These are phyloP conservation scores for Aspergillus saccharolyticus DNA, from an alignment of 495 filamentous ascomycete genomes.

Conservation along the genomic window DNA sequence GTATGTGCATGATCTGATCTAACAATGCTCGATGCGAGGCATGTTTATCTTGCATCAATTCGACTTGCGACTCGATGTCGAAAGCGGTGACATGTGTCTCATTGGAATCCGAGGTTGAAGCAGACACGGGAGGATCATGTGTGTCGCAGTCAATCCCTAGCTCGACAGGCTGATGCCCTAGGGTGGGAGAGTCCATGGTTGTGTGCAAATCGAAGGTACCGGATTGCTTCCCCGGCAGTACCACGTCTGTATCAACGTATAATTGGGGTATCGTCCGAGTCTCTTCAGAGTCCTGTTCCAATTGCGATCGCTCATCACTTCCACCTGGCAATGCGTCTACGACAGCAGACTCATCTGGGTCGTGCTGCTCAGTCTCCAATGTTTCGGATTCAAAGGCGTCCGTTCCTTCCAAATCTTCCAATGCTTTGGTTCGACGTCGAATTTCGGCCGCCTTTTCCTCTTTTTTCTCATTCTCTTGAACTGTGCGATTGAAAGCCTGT, in stretches of 20 bases:
- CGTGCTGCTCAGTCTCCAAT: background rate
- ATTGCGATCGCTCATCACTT: background rate
- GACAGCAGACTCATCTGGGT: background rate
- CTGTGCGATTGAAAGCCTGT: conserved; percentile 71
- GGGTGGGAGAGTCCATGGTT: conserved; percentile 59
- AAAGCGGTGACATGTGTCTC: conserved; percentile 61
- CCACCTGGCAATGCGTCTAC: background rate
- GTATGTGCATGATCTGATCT: conserved; percentile 49
- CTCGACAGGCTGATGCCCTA: conserved; percentile 57
- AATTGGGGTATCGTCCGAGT: conserved; percentile 25
- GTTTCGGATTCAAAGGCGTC: conserved; percentile 17
- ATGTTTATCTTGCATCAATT: conserved; percentile 38
- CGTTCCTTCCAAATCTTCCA: conserved; percentile 29
- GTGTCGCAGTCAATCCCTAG: conserved; percentile 35
- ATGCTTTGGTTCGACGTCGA: conserved; percentile 34
- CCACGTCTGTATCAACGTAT: conserved; percentile 26
- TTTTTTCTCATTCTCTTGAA: conserved; percentile 62
- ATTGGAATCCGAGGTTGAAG: conserved; percentile 40
- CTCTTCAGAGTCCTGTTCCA: conserved; percentile 23
- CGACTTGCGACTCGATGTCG: conserved; percentile 64
- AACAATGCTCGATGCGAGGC: conserved; percentile 42
- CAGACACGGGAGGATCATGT: conserved; percentile 39
- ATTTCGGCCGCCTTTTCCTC: conserved; percentile 46
- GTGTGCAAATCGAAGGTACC: conserved; percentile 7
- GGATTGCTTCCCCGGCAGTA: conserved; percentile 7